Conservation (phyloP, 1,284 basidiomycete species). For the Veloporphyrellus conicus region DNA sequence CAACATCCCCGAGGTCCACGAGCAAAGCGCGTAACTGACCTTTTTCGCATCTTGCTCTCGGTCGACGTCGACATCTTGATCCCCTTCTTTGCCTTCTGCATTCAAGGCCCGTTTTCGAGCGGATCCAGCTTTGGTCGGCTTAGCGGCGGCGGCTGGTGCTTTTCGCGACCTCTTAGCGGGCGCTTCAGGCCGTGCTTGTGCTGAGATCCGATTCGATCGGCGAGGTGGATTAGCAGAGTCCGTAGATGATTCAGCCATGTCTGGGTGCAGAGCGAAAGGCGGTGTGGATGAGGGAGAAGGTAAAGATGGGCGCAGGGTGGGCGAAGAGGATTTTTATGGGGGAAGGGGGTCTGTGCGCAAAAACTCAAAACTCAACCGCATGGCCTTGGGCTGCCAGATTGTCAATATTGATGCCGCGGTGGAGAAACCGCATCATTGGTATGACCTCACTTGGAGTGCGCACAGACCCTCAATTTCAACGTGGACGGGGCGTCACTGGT, state of each 20-base stretch:
- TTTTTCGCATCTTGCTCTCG: slow-evolving; percentile 25
- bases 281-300: background rate
- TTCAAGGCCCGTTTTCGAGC: slow-evolving; percentile 27
- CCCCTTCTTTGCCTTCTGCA: slow-evolving; percentile 13
- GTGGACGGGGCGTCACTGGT: too few relatives aligned
- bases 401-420: slow-evolving; percentile 14
- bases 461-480: too few relatives aligned
- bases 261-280: background rate
- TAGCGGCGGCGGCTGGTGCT: slow-evolving; percentile 11
- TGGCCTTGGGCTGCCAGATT: slow-evolving; percentile 16
- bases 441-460: too few relatives aligned
- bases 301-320: slow-evolving; percentile 1
- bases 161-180: slow-evolving; percentile 37
- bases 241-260: slow-evolving; percentile 19
- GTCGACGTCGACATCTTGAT: slow-evolving; percentile 14
- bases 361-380: slow-evolving; percentile 19
- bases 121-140: slow-evolving; percentile 28
- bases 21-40: slow-evolving; percentile 10
- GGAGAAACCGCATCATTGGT: background rate
- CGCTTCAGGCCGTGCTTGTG: slow-evolving; percentile 36
- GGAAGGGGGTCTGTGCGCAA: slow-evolving; percentile 25
- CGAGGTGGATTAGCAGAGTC: slow-evolving; percentile 33
- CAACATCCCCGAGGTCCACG: too few relatives aligned
- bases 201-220: slow-evolving; percentile 46
- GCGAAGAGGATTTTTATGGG: slow-evolving; percentile 10